Evolutionary conservation across 768 basidiomycete genomes (phyloP).

Genomic region (Boletales sp.): DNA sequence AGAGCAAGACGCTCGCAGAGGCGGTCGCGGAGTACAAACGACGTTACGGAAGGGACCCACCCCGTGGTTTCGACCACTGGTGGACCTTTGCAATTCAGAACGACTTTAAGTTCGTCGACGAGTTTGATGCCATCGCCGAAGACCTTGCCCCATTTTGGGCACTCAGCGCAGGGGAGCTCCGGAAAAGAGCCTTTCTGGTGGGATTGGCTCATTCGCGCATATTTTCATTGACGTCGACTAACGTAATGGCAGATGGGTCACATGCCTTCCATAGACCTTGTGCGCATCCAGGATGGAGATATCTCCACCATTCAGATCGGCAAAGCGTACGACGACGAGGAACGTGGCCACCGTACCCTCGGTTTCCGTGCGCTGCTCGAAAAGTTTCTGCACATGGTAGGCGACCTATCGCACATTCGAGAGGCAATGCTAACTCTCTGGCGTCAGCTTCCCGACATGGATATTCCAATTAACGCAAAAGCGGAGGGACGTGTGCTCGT

Average conservation of each 20-base stretch:
- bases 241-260: conserved; percentile 54
- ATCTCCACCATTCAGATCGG: conserved; percentile 56
- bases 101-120: conserved; percentile 78
- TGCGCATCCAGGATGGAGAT: conserved; percentile 69
- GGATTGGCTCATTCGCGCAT: neutral
- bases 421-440: neutral
- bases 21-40: conserved; percentile 81
- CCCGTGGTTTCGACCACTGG: conserved; percentile 90
- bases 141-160: conserved; percentile 88
- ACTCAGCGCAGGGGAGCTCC: conserved; percentile 66
- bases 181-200: conserved; percentile 60
- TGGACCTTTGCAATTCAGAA: conserved; percentile 74
- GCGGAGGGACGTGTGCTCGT: conserved; percentile 92
- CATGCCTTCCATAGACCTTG: conserved; percentile 81
- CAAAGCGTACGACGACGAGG: conserved; percentile 53
- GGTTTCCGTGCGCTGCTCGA: conserved; percentile 79
- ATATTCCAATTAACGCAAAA: conserved; percentile 90
- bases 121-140: conserved; percentile 75
- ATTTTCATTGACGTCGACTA: neutral
- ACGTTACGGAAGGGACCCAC: conserved; percentile 76
- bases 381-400: conserved; percentile 61
- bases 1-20: conserved; percentile 74
- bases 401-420: conserved; percentile 13
- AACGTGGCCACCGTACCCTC: conserved; percentile 58
- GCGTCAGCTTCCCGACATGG: conserved; percentile 83